A percentile compares a stretch with the other conserved stretches of the same genome.
These are phyloP conservation scores for Trypanosoma vivax DNA, from an alignment of 208 protist species.

Conservation along the genomic window DNA sequence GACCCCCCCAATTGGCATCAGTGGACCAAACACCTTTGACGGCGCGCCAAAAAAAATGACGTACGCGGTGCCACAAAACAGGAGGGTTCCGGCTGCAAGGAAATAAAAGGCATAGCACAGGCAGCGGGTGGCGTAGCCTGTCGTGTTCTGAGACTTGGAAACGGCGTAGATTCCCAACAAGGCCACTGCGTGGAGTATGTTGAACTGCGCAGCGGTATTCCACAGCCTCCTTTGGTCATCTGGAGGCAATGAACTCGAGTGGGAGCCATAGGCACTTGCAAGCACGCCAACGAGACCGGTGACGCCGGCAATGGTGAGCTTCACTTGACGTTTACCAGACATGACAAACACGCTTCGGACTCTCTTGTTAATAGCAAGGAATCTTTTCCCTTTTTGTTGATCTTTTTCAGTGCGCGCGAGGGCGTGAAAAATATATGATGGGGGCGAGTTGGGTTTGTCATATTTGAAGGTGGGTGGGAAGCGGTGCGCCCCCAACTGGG, in stretches of 20 bases:
- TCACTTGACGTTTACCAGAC: no score
- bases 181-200: slow-evolving; percentile 62
- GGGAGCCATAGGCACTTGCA: slow-evolving; percentile 13
- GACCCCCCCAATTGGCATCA: slow-evolving; percentile 60
- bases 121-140: slow-evolving; percentile 12
- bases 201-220: slow-evolving; percentile 29
- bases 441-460: no score
- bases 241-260: slow-evolving; percentile 8
- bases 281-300: slow-evolving; percentile 16
- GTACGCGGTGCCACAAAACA: slow-evolving; percentile 71
- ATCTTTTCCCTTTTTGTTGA: no score
- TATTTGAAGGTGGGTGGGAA: no score
- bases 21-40: slow-evolving; percentile 37
- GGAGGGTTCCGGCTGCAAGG: slow-evolving; percentile 32
- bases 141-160: slow-evolving; percentile 9
- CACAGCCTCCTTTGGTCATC: slow-evolving; percentile 1
- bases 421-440: no score
- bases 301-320: slow-evolving; percentile 10
- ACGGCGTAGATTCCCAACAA: slow-evolving; percentile 39
- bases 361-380: no score
- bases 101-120: slow-evolving; percentile 50
- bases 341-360: no score
- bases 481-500: no score
- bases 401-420: no score
- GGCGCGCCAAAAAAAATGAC: slow-evolving; percentile 39